phyloP scores from a whole-genome alignment of 352 stramenopile genomes.

The Pythium phragmitis region DNA sequence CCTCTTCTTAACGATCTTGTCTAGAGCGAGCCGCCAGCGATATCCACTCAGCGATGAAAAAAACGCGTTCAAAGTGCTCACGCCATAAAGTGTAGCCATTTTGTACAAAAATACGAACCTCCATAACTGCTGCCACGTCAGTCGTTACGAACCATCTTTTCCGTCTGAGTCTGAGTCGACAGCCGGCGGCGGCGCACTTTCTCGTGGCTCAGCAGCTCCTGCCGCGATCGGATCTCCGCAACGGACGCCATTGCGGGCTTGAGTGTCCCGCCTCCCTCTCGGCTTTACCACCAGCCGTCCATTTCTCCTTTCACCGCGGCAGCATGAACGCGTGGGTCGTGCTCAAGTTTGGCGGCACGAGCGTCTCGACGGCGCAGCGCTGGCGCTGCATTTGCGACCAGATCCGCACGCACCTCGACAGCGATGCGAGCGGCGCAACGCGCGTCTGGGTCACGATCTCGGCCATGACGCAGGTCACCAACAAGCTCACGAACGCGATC shows the following conservation, averaged over 20 bases:
- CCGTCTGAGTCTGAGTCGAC: conserved; percentile 12
- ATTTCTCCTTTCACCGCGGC: background rate
- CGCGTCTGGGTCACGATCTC: conserved; percentile 88
- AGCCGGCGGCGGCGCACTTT: conserved; percentile 17
- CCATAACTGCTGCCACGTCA: conserved; percentile 2
- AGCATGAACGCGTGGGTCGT: conserved; percentile 62
- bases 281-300: conserved; percentile 2
- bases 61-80: background rate
- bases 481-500: conserved; percentile 74
- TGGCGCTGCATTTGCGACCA: conserved; percentile 82
- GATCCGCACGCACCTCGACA: conserved; percentile 53
- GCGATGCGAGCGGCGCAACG: conserved; percentile 28
- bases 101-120: conserved; percentile 3
- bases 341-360: conserved; percentile 90
- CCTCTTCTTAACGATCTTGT: background rate
- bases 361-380: conserved; percentile 73
- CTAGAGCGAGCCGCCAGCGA: background rate
- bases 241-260: background rate
- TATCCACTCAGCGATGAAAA: background rate
- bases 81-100: conserved; percentile 21
- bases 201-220: conserved; percentile 20
- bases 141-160: background rate
- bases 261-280: background rate
- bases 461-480: conserved; percentile 85
- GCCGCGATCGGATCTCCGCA: conserved; percentile 9